Evolutionary conservation across 164 flowering plant genomes (phyloP).

Genomic region (Dillenia suffruticosa): DNA sequence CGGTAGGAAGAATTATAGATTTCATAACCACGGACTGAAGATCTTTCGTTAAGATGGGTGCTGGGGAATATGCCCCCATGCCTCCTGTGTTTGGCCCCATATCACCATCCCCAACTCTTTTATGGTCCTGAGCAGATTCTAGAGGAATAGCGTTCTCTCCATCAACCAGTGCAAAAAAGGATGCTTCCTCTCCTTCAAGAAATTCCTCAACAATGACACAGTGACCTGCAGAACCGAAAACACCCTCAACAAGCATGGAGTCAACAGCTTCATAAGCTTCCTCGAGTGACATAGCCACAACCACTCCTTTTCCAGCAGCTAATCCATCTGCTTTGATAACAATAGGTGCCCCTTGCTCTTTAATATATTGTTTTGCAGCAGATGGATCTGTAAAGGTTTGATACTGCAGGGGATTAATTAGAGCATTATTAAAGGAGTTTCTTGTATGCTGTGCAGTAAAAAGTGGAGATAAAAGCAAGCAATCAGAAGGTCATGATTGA

Average conservation of each 20-base stretch:
- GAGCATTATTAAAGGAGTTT: constrained; percentile 1
- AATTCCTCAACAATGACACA: constrained; percentile 84
- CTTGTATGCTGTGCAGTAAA: no score
- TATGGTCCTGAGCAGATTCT: constrained; percentile 98
- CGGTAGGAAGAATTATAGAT: constrained; percentile 83
- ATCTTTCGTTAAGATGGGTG: constrained; percentile 78
- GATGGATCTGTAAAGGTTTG: constrained; percentile 69
- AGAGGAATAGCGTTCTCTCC: constrained; percentile 88
- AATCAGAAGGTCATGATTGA: no score
- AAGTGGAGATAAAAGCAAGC: neutral
- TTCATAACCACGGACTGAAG: constrained; percentile 74
- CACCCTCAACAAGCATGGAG: constrained; percentile 73
- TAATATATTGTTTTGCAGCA: constrained; percentile 74
- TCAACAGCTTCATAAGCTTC: constrained; percentile 92
- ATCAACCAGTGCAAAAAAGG: constrained; percentile 96
- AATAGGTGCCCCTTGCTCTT: constrained; percentile 86
- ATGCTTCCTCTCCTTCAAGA: constrained; percentile 95
- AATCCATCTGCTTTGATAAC: constrained; percentile 94
- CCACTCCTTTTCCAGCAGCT: constrained; percentile 97
- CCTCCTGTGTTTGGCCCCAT: constrained; percentile 98
- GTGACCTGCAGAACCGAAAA: constrained; percentile 81
- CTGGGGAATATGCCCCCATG: constrained; percentile 98
- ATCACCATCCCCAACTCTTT: constrained; percentile 96
- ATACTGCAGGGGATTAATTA: constrained; percentile 58
- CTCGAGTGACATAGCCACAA: constrained; percentile 85